Base-by-base conservation (phyloP, 495 filamentous ascomycete species). In the Polyplosphaeria fusca region DNA sequence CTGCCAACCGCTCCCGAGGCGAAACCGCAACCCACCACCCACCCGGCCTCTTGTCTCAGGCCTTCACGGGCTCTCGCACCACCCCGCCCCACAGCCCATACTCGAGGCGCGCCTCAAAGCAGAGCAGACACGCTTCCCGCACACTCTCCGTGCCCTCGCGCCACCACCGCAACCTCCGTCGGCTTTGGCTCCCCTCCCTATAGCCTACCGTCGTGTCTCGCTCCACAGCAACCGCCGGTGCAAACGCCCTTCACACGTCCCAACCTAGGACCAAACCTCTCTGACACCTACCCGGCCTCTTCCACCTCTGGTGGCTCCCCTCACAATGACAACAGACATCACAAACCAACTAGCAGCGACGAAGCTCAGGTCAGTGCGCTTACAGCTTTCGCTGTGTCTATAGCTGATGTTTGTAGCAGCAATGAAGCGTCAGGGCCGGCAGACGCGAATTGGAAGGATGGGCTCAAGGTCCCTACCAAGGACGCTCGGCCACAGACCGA, bases 401-500 rank as follows among this genome's bases (percentile, higher is more conserved):
- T 41, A 14, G 19, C 55, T 66, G 16, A 51, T 26, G 19, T 18
- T 1, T 26, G 12, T 9, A 37, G 35, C 25, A 68, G 58, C 22
- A 58, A 65, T 11, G 82, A 67, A 82, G 83, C 70, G 67, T 69
- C 62, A 63, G 30, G 30, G 30, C 72, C 56, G 18, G 66, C 79
- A 63, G 80, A 85, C 23, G 78, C 81, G 23, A 83, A 86, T 67
- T 92, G 88, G 86, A 94, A 89, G 71, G 81, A 84, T 49, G 81
- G 79, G 49, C 74, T 96, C 52, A 89, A 91, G 59, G 69, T 86
- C 41, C 88, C 90, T 16, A 77, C 81, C 35, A 94, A 88, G 73
- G 93, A 98, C 73, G 79, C 80, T 37, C 85, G 93, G 69, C 86
- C 86, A 58, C 94, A 97, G 71, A 98, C 93, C 26, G 94, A 97